These are phyloP conservation scores for Pythium dissimile DNA, from an alignment of 352 stramenopile genomes.

Conservation along the genomic window DNA sequence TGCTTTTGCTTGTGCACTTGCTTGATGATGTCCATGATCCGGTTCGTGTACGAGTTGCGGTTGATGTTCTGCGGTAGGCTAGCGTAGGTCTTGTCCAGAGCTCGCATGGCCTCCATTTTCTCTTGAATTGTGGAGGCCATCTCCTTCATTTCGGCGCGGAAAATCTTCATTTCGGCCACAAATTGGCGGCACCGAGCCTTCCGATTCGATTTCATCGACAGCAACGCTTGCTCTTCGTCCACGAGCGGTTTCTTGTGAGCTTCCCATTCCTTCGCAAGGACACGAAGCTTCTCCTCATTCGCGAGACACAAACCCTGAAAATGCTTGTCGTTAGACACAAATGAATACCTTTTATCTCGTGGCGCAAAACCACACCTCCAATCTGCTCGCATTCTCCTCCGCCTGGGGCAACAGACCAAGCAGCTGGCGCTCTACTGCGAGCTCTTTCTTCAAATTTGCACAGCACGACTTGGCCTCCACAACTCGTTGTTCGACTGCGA, in stretches of 20 bases:
- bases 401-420: conserved; percentile 65
- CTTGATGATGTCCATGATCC: conserved; percentile 91
- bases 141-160: conserved; percentile 61
- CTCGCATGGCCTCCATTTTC: conserved; percentile 56
- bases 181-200: conserved; percentile 57
- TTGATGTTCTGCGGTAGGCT: conserved; percentile 49
- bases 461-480: conserved; percentile 30
- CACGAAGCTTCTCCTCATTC: conserved; percentile 44
- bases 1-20: conserved; percentile 87
- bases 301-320: conserved; percentile 42
- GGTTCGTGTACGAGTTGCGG: conserved; percentile 81
- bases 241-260: conserved; percentile 39
- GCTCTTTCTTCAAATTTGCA: conserved; percentile 39
- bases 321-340: not conserved
- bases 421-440: conserved; percentile 49
- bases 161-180: conserved; percentile 63
- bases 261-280: conserved; percentile 56
- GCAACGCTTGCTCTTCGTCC: conserved; percentile 40
- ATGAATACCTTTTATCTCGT: not conserved
- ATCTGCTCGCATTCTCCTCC: conserved; percentile 58
- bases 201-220: conserved; percentile 39
- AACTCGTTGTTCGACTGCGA: conserved; percentile 8
- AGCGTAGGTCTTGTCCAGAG: conserved; percentile 57
- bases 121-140: conserved; percentile 58
- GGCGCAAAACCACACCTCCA: conserved; percentile 31